Evolutionary conservation across 2,329 filamentous ascomycete genomes (phyloP).

Genomic region (Trichoderma sp.): DNA sequence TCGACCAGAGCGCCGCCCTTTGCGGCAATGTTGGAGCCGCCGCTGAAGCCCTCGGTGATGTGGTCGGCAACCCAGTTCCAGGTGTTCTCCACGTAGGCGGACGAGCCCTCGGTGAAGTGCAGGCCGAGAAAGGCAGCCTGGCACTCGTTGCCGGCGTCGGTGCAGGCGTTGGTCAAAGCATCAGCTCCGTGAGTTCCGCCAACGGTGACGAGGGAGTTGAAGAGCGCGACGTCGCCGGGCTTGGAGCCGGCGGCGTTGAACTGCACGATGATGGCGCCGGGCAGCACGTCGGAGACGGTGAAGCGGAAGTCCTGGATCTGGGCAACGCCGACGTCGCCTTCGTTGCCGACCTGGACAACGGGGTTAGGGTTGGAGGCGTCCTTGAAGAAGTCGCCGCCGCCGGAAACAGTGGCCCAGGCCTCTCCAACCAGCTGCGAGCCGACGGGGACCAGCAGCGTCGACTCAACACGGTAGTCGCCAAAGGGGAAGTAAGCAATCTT

Average conservation of each 20-base stretch:
- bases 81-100: slow-evolving; percentile 31
- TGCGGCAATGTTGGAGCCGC: slow-evolving; percentile 48
- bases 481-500: slow-evolving; percentile 37
- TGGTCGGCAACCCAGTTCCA: slow-evolving; percentile 54
- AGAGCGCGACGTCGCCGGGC: slow-evolving; percentile 54
- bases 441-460: slow-evolving; percentile 32
- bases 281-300: slow-evolving; percentile 49
- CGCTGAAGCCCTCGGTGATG: slow-evolving; percentile 49
- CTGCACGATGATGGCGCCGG: slow-evolving; percentile 46
- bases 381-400: slow-evolving; percentile 47
- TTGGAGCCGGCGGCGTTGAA: slow-evolving; percentile 50
- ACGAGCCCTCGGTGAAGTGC: slow-evolving; percentile 45
- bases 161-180: slow-evolving; percentile 43
- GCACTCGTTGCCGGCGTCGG: slow-evolving; percentile 39
- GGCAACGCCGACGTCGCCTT: slow-evolving; percentile 51
- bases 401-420: slow-evolving; percentile 54
- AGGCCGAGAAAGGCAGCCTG: slow-evolving; percentile 52
- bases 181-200: slow-evolving; percentile 46
- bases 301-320: slow-evolving; percentile 57
- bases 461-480: slow-evolving; percentile 34
- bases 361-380: slow-evolving; percentile 48
- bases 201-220: slow-evolving; percentile 49
- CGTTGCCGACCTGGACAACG: slow-evolving; percentile 53
- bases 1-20: slow-evolving; percentile 53
- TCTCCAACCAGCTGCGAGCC: slow-evolving; percentile 59